These are phyloP conservation scores for Sclerotiophoma versabilis DNA, from an alignment of 2,329 filamentous ascomycete genomes.

Conservation along the genomic window DNA sequence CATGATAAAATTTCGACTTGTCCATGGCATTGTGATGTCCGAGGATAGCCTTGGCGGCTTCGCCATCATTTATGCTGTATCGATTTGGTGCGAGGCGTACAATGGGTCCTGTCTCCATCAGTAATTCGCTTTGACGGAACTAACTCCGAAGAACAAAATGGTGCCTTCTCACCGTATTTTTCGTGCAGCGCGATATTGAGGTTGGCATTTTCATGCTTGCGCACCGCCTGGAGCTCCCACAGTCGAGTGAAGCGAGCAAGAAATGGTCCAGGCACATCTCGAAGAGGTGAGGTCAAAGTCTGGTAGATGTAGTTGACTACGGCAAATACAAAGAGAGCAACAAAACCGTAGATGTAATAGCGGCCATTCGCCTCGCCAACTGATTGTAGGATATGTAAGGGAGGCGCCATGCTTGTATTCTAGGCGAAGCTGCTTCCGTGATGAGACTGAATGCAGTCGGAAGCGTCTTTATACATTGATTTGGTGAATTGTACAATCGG, in stretches of 20 bases:
- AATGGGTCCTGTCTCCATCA: slow-evolving; percentile 13
- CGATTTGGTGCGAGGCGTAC: slow-evolving; percentile 24
- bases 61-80: slow-evolving; percentile 22
- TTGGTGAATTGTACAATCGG: background rate
- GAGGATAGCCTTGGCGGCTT: slow-evolving; percentile 16
- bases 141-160: background rate
- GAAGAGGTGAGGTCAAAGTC: slow-evolving; percentile 38
- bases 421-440: background rate
- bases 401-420: background rate
- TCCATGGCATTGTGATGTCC: slow-evolving; percentile 17
- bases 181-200: slow-evolving; percentile 51
- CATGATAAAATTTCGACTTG: slow-evolving; percentile 37
- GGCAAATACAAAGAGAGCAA: background rate
- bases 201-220: slow-evolving; percentile 48
- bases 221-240: slow-evolving; percentile 54
- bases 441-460: background rate
- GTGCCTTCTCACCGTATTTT: slow-evolving; percentile 43
- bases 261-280: slow-evolving; percentile 55
- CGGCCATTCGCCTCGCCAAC: background rate
- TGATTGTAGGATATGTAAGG: background rate
- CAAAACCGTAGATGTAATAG: background rate
- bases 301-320: background rate
- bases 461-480: background rate
- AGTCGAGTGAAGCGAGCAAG: slow-evolving; percentile 53
- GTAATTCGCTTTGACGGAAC: background rate